Percentiles rank a stretch among this genome's conserved stretches.
phyloP scores from a whole-genome alignment of 768 basidiomycete genomes.

The Xerocomus potaroensis region DNA sequence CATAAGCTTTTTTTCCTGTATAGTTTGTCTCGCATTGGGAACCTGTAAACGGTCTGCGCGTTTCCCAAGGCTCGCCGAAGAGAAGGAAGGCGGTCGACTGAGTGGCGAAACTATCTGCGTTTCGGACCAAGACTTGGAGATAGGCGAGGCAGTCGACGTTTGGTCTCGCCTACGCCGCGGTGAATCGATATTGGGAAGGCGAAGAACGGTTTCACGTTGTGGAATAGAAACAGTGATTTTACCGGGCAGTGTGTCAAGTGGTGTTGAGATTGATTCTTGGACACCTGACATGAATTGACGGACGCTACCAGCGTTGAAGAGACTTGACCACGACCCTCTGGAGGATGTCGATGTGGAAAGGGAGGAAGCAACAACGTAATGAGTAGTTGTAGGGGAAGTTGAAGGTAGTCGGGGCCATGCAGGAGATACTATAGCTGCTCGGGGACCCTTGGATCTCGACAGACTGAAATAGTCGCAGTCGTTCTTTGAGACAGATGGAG shows the following conservation, averaged over 20 bases:
- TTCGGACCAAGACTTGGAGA: slow-evolving; percentile 61
- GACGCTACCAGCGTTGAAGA: slow-evolving; percentile 64
- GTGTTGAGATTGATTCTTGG: slow-evolving; percentile 45
- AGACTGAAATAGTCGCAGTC: slow-evolving; percentile 59
- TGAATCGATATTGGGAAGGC: slow-evolving; percentile 24
- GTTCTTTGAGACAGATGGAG: slow-evolving; percentile 19
- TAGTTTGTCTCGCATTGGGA: slow-evolving; percentile 25
- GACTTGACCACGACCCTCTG: slow-evolving; percentile 75
- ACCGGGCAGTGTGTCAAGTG: slow-evolving; percentile 26
- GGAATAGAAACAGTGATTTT: slow-evolving; percentile 25
- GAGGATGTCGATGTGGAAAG: slow-evolving; percentile 58
- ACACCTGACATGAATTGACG: slow-evolving; percentile 65
- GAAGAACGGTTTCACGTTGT: slow-evolving; percentile 17
- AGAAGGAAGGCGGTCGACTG: slow-evolving; percentile 36
- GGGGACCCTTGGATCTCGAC: slow-evolving; percentile 34
- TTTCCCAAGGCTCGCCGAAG: slow-evolving; percentile 38
- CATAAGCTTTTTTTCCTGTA: slow-evolving; percentile 37
- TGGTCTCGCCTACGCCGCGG: slow-evolving; percentile 29
- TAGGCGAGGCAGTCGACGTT: slow-evolving; percentile 24
- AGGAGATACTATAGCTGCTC: slow-evolving; percentile 42
- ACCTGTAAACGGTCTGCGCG: slow-evolving; percentile 42
- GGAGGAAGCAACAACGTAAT: slow-evolving; percentile 35
- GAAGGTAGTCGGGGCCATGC: slow-evolving; percentile 49
- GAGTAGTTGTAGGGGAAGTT: slow-evolving; percentile 39
- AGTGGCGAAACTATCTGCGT: slow-evolving; percentile 28